Base-by-base conservation (phyloP, 208 protist genomes). In the Crithidia fasciculata region DNA sequence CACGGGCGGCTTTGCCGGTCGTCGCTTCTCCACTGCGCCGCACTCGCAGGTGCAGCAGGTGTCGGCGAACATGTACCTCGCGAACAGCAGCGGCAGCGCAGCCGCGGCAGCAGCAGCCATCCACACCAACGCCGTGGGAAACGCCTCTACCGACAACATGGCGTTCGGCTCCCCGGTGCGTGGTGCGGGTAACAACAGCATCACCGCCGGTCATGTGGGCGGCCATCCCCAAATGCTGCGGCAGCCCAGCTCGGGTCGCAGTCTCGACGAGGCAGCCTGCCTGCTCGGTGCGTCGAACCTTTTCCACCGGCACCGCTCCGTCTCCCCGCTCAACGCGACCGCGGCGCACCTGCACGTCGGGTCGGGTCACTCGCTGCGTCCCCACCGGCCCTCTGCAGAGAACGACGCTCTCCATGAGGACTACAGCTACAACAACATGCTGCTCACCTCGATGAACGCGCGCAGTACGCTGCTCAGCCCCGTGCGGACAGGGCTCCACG, bases 361-460 rank as follows among this genome's bases (percentile, higher is more conserved):
- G 1, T 5, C 64, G 8, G 28, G 28, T 4, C 50, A 59, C 39
- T 49, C 60, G 16, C 18, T 60, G 2, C 52, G 60, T 3, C 28
- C 58, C 40, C 69, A 60, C 52, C 69, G 61, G 41, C 69, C 2
- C 3, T 18, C 41, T 4, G 43, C 28, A 2, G 69, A 67, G n/a
- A n/a, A 18, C 8, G 55, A 61, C 28, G 55, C 49, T 15, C 54
- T 62, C 5, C 56, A 49, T n/a, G 63, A 68, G 28, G 71, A 83
- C 28, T 62, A 69, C 18, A 74, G 69, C 64, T 80, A 83, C 64
- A 83, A 83, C 73, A 80, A 77, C 56, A 52, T 47, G 3, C 69
- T 83, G 43, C 70, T 83, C 39, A 66, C 62, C 43, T 80, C 69
- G 52, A 83, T 83, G 79, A 83, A 78, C 58, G 73, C 73, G 55